Evolutionary conservation across 371 early-diverging fungal genomes (phyloP), one percentile per base, ranked within the genome.

Genomic region (Mortierella sp.): DNA sequence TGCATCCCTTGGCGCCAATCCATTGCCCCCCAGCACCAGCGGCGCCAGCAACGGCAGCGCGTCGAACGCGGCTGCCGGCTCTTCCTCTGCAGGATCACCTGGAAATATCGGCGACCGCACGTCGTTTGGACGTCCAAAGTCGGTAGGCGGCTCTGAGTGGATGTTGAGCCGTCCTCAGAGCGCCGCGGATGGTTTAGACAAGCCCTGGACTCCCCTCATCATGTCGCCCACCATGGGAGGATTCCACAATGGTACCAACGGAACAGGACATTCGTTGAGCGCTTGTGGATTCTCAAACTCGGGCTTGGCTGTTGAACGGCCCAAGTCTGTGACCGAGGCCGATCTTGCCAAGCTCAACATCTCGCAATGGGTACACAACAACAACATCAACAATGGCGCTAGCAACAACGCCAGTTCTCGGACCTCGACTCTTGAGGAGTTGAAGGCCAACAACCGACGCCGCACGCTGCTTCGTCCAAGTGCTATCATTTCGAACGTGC

Each of bases 61-160:
- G 14, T 26, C 73, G 0, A 71, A 19, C 28, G 61, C 74, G 9
- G 48, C 50, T 28, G 10, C 59, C 10, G 37, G 46, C 13, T 76
- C 76, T 26, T 74, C 83, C 24, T 69, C 74, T 55, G 46, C 81
- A 43, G 84, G 81, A 73, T 80, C 81, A 24, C 85, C 85, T 51
- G 85, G 85, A 43, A 77, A 83, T 31, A 87, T 87, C 72, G 87
- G 87, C 37, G 87, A 87, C 64, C 76, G 88, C 53, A 81, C 87
- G 3, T 82, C 88, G 64, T 86, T 76, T 67, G 92, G 91, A 72
- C 88, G 94, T n/a, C 95, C 95, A 34, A 92, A 91, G 55, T 93
- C 95, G 0, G 94, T 94, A 3, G 90, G 92, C 57, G 92, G 93
- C 5, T 90, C 93, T 6, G 90, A 93, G 55, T 94, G 95, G 95